These are phyloP conservation scores for Tilletia caries DNA, from an alignment of 1,284 basidiomycete species.

Conservation along the genomic window DNA sequence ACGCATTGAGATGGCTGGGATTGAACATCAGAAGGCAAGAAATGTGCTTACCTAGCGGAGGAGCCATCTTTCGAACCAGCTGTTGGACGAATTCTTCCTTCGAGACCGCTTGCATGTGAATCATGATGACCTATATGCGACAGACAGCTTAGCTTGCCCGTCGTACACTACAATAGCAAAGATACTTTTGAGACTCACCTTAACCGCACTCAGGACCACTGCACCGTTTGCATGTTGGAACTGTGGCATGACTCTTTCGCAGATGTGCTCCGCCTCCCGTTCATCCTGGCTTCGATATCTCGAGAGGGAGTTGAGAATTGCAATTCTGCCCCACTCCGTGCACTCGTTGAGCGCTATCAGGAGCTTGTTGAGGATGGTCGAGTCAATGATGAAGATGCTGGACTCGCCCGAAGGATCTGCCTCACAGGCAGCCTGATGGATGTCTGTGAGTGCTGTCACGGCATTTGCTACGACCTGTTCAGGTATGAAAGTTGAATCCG, in stretches of 20 bases:
- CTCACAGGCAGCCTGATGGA: slow-evolving; percentile 63
- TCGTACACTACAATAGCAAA: too few relatives aligned
- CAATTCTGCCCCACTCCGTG: slow-evolving; percentile 96
- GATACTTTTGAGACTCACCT: slow-evolving; percentile 59
- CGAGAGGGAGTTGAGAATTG: slow-evolving; percentile 79
- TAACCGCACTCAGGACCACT: slow-evolving; percentile 90
- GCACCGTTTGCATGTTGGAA: slow-evolving; percentile 96
- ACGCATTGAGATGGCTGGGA: neutral
- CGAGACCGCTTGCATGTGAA: slow-evolving; percentile 58
- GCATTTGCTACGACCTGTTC: slow-evolving; percentile 80
- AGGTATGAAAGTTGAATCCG: neutral
- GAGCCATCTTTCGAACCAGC: slow-evolving; percentile 93
- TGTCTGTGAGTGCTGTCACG: slow-evolving; percentile 87
- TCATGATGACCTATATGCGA: slow-evolving; percentile 78
- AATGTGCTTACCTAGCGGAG: slow-evolving; percentile 67
- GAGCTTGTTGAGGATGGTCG: slow-evolving; percentile 77
- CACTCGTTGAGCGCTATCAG: slow-evolving; percentile 95
- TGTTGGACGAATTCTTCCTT: slow-evolving; percentile 83
- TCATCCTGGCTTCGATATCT: slow-evolving; percentile 74
- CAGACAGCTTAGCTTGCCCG: neutral
- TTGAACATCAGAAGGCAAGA: slow-evolving; percentile 59
- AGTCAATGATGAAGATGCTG: slow-evolving; percentile 78
- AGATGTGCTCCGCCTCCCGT: slow-evolving; percentile 96
- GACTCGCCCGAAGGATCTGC: slow-evolving; percentile 30
- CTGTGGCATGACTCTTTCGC: slow-evolving; percentile 94